phyloP scores from a whole-genome alignment of 257 asterid genomes.

The Forsythia viridissima region DNA sequence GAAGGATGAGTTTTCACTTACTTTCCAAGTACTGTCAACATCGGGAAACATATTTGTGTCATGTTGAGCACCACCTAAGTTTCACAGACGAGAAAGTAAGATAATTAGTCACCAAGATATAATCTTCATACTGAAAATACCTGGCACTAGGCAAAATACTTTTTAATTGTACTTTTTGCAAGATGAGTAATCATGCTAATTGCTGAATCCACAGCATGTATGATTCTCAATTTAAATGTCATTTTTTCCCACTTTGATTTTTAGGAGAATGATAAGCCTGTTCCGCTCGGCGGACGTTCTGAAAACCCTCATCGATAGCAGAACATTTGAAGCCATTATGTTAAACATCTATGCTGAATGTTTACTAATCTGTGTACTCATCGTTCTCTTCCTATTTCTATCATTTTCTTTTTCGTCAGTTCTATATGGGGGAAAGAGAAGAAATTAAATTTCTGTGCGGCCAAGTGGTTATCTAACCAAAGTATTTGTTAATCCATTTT shows the following conservation, averaged over 20 bases:
- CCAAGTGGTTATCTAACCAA: not conserved
- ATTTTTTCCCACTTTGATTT: not conserved
- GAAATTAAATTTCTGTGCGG: not conserved
- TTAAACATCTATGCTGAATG: not conserved
- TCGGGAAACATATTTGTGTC: slow-evolving; percentile 82
- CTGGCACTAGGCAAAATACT: not conserved
- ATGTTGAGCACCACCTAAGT: slow-evolving; percentile 64
- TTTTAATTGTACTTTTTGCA: not conserved
- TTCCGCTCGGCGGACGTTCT: not conserved
- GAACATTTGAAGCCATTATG: not conserved
- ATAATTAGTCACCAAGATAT: slow-evolving; percentile 1
- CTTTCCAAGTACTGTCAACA: slow-evolving; percentile 84
- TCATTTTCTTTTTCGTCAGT: too few species aligned
- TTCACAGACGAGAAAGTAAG: slow-evolving; percentile 15
- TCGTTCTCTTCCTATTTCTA: not conserved
- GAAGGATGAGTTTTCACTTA: not conserved
- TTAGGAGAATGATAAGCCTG: not conserved
- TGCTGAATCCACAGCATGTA: not conserved
- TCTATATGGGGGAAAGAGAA: not conserved
- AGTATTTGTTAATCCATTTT: not conserved
- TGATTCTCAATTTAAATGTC: not conserved
- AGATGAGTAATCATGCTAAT: not conserved
- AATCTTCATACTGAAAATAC: not conserved
- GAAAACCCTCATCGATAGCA: not conserved
- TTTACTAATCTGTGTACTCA: not conserved